Conservation (phyloP, 1,284 basidiomycete species). For the Tausonia pullulans region DNA sequence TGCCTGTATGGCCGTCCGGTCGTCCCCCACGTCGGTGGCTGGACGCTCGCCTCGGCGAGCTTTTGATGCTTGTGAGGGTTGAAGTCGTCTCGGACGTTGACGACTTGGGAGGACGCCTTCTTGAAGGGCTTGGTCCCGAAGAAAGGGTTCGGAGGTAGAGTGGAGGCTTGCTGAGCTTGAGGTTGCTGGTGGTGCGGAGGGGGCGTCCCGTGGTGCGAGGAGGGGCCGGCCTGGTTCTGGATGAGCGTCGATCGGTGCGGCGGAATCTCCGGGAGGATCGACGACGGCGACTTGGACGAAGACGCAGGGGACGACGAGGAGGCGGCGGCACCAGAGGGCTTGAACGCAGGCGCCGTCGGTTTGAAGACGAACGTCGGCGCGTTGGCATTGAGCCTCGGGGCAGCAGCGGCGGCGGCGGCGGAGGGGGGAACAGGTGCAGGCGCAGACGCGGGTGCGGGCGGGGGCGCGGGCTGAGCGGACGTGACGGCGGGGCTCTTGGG, state of each 20-base stretch:
- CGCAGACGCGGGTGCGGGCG: too few species aligned
- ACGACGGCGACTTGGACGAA: conserved; percentile 4
- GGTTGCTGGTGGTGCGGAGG: too few species aligned
- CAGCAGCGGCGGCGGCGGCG: conserved; percentile 36
- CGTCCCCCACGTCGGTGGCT: conserved; percentile 71
- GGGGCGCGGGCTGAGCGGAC: conserved; percentile 24
- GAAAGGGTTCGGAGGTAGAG: conserved; percentile 51
- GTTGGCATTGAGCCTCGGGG: conserved; percentile 65
- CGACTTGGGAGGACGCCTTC: conserved; percentile 56
- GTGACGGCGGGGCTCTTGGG: conserved; percentile 31
- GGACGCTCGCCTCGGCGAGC: conserved; percentile 56
- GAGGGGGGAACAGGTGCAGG: conserved; percentile 33
- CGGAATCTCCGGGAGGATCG: conserved; percentile 8
- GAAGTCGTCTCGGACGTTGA: conserved; percentile 85
- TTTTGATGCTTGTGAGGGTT: conserved; percentile 73
- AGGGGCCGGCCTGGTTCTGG: conserved; percentile 36
- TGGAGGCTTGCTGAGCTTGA: too few species aligned
- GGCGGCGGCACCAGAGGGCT: conserved; percentile 32
- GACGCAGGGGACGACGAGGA: conserved; percentile 10
- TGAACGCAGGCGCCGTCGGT: conserved; percentile 40
- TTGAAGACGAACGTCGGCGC: conserved; percentile 55
- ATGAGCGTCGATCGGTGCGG: background rate
- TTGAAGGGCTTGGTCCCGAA: conserved; percentile 60
- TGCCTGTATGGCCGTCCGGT: conserved; percentile 70
- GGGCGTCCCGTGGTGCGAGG: too few species aligned